Evolutionary conservation across 352 stramenopile species (phyloP), one percentile per base, ranked within the genome.

Genomic region (Globisporangium cystogenes): DNA sequence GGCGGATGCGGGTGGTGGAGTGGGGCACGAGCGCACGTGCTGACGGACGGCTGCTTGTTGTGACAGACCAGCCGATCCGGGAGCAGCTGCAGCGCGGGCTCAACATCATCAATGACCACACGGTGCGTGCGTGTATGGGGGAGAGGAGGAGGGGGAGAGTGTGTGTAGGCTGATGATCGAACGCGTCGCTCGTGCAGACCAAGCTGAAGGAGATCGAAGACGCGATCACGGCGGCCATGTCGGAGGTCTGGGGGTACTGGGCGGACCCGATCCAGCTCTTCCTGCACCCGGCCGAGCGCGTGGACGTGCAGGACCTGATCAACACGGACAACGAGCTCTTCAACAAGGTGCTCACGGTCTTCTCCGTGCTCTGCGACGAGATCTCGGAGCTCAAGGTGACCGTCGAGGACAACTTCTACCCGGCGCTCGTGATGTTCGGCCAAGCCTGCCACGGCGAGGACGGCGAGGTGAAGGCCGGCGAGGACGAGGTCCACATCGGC

Each of bases 311-410:
- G 46, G 85, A 95, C 56, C 63, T 95, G 26, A 92, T 95, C 60
- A 87, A 87, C 36, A 95, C 85, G 7, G 85, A 95, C 72, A 95
- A 95, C 24, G 85, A 95, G 51, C 65, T 93, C 26, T 93, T 95
- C 51, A 93, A 95, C 66, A 95, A 95, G 52, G 85, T 95, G 26
- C 61, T 96, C 5, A 94, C 78, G 27, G 85, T 95, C 15, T 93
- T 96, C 65, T 84, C 86, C 3, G 86, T 95, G 40, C 65, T 97
- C 18, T 93, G 83, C 37, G 83, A 97, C 55, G 88, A 97, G 51
- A 95, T 96, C 45, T 88, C 79, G 10, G 82, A 96, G 67, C 73
- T 97, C 29, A 93, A 89, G 59, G 79, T 94, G 49, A 94, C 86
- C 1, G 88, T 94, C 23, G 84, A 95, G 64, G 78, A 92, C 58